Percentiles rank a stretch among this genome's conserved stretches.
Evolutionary conservation across 352 stramenopile species (phyloP).

Genomic region (Sclerospora graminicola): DNA sequence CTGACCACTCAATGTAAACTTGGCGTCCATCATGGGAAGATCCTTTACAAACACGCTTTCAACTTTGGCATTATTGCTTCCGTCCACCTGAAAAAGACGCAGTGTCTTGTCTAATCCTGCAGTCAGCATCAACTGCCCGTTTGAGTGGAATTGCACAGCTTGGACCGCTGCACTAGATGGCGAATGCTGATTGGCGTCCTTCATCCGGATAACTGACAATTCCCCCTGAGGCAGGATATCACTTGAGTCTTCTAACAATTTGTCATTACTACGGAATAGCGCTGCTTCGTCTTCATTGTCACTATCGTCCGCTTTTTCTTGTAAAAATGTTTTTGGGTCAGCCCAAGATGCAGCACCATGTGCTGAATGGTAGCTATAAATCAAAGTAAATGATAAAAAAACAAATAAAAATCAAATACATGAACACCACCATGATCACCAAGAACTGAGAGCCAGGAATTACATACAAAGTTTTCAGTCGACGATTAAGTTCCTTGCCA

Average conservation of each 20-base stretch:
- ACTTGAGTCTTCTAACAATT: slow-evolving; percentile 39
- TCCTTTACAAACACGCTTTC: slow-evolving; percentile 87
- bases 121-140: slow-evolving; percentile 81
- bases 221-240: slow-evolving; percentile 49
- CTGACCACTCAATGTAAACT: slow-evolving; percentile 70
- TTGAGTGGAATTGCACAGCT: slow-evolving; percentile 85
- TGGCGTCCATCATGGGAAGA: slow-evolving; percentile 79
- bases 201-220: slow-evolving; percentile 69
- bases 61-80: slow-evolving; percentile 79
- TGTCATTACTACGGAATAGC: slow-evolving; percentile 40
- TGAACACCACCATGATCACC: too few species aligned
- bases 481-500: slow-evolving; percentile 64
- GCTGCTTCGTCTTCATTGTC: slow-evolving; percentile 53
- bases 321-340: slow-evolving; percentile 58
- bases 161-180: slow-evolving; percentile 80
- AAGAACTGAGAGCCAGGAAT: too few species aligned
- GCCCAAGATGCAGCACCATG: slow-evolving; percentile 57
- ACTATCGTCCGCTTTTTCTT: slow-evolving; percentile 29
- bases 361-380: slow-evolving; percentile 44
- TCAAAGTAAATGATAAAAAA: not conserved
- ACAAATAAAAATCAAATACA: not conserved
- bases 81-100: slow-evolving; percentile 89
- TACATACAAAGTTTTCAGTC: slow-evolving; percentile 75
- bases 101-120: slow-evolving; percentile 90
- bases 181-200: slow-evolving; percentile 88